Evolutionary conservation across 495 filamentous ascomycete genomes (phyloP).

Genomic region (Penicillium pulvis): DNA sequence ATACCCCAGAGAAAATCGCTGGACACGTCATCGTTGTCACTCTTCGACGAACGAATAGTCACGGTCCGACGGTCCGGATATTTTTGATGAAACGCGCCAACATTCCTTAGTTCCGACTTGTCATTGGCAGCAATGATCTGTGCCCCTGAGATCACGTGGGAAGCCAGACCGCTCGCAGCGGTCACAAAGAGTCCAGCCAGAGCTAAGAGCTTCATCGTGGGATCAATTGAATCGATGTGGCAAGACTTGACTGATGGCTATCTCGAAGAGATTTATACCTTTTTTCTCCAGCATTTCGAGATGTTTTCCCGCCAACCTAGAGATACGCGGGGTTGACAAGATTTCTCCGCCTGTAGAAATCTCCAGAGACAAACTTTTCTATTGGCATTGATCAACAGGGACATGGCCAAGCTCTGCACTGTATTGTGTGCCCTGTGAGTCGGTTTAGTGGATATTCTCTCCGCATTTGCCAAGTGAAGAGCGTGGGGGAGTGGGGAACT

Average conservation of each 20-base stretch:
- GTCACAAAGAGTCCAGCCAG: constrained; percentile 24
- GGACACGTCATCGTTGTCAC: constrained; percentile 56
- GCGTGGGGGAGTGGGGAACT: constrained; percentile 18
- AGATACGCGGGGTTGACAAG: background rate
- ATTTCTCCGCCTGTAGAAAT: constrained; percentile 41
- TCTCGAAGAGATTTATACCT: background rate
- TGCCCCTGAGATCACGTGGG: constrained; percentile 28
- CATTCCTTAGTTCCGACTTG: constrained; percentile 16
- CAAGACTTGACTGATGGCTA: background rate
- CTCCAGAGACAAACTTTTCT: background rate
- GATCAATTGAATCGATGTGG: background rate
- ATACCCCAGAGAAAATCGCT: constrained; percentile 54
- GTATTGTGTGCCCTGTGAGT: background rate
- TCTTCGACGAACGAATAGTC: constrained; percentile 51
- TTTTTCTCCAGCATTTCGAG: background rate
- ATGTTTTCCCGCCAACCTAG: background rate
- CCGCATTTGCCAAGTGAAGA: constrained; percentile 20
- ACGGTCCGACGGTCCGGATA: constrained; percentile 45
- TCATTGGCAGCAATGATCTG: constrained; percentile 33
- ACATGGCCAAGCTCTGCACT: constrained; percentile 1
- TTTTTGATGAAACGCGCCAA: constrained; percentile 35
- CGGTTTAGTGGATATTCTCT: constrained; percentile 5
- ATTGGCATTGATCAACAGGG: constrained; percentile 14
- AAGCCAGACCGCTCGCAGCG: constrained; percentile 18
- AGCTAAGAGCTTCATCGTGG: constrained; percentile 1